Evolutionary conservation across 495 filamentous ascomycete genomes (phyloP).

Genomic region (Penicillium verhagenii): DNA sequence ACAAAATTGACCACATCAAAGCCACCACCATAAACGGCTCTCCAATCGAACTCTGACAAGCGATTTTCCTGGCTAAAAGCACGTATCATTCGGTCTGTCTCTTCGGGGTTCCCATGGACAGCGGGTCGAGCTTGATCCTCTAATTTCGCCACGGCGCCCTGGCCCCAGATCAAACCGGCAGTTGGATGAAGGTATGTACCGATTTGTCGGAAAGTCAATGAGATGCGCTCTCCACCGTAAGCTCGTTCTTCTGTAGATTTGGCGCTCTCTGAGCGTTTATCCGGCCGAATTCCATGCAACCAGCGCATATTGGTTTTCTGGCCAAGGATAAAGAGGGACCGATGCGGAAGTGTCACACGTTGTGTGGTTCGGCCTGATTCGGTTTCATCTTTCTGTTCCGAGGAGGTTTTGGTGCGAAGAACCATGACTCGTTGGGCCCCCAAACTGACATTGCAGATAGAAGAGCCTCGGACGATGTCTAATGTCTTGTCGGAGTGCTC

Average conservation of each 20-base stretch:
- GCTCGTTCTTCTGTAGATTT: slow-evolving; percentile 70
- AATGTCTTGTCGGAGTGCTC: slow-evolving; percentile 97
- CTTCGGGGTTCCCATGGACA: slow-evolving; percentile 62
- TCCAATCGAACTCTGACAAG: slow-evolving; percentile 73
- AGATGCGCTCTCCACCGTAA: slow-evolving; percentile 76
- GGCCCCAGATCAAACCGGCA: slow-evolving; percentile 77
- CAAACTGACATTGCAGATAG: slow-evolving; percentile 88
- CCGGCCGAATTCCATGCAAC: slow-evolving; percentile 85
- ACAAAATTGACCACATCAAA: slow-evolving; percentile 85
- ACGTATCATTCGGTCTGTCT: slow-evolving; percentile 67
- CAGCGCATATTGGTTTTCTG: slow-evolving; percentile 78
- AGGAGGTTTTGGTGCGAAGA: slow-evolving; percentile 74
- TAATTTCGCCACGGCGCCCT: slow-evolving; percentile 74
- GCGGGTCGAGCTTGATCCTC: slow-evolving; percentile 56
- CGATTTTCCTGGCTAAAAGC: slow-evolving; percentile 89
- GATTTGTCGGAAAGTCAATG: slow-evolving; percentile 88
- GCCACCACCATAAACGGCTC: slow-evolving; percentile 70
- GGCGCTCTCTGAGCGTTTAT: slow-evolving; percentile 67
- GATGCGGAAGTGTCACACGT: slow-evolving; percentile 78
- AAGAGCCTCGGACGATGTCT: slow-evolving; percentile 78
- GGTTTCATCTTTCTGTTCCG: slow-evolving; percentile 11
- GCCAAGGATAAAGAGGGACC: slow-evolving; percentile 82
- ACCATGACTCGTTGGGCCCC: slow-evolving; percentile 91
- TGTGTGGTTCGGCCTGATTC: slow-evolving; percentile 51
- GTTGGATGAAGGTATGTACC: slow-evolving; percentile 73